Evolutionary conservation across 2,329 filamentous ascomycete genomes (phyloP), one percentile per base, ranked within the genome.

Genomic region (Ceratocystiopsis minuta): DNA sequence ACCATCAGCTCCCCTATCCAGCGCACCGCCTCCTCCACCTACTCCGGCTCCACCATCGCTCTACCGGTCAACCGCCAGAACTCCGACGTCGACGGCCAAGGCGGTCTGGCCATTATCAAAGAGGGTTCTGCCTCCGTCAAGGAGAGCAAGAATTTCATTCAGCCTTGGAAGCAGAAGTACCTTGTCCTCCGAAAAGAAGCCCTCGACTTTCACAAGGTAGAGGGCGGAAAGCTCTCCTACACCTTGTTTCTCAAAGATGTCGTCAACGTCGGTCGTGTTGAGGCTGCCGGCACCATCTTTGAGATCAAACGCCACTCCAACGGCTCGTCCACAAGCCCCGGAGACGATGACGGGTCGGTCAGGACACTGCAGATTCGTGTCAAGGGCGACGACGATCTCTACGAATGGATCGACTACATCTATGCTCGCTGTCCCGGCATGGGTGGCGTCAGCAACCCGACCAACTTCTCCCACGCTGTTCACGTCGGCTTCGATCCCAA

Each of bases 381-480:
- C 53, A 93, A 95, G 62, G 81, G 78, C 43, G 90, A 98, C 54
- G 88, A 94, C 55, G 90, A 98, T 52, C 76, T 98, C 42, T 98
- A 98, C 60, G 86, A 93, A 54, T 98, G 90, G 90, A 94, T 96
- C 54, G 90, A 98, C 60, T 84, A 87, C 58, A 92, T 98, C 50
- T 96, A 96, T 58, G 86, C 88, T 52, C 80, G 88, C 49, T 96
- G 88, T 59, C 90, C 90, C 16, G 88, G 85, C 48, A 94, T 96
- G 85, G 87, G 90, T 47, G 90, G 90, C 52, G 90, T 98, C 43
- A 95, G 88, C 63, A 95, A 96, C 60, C 90, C 90, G 6, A 96
- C 90, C 50, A 95, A 96, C 65, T 98, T 98, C 64, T 86, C 82
- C 18, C 90, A 98, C 58, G 81, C 87, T 38, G 87, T 98, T 18